Evolutionary conservation across 345 rosid species (phyloP).

Genomic region (Salix brachista): DNA sequence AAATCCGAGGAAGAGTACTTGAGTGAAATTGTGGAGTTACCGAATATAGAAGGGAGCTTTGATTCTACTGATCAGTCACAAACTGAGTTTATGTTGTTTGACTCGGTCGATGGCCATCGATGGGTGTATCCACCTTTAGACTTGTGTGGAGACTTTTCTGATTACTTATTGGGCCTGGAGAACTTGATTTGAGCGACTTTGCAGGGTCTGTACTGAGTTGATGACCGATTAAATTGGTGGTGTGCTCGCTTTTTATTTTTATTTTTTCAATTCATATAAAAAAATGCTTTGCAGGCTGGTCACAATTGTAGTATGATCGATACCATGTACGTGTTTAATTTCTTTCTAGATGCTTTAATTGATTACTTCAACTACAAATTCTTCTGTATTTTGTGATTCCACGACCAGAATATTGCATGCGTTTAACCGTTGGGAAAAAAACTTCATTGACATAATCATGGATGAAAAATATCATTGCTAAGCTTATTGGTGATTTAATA

Average conservation of each 20-base stretch:
- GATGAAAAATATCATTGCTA: too few relatives aligned
- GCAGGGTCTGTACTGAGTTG: conserved; percentile 9
- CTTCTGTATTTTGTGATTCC: not conserved
- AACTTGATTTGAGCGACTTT: conserved; percentile 9
- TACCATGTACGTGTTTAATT: not conserved
- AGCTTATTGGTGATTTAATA: too few relatives aligned
- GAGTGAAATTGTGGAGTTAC: conserved; percentile 24
- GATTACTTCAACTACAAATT: not conserved
- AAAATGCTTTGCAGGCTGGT: not conserved
- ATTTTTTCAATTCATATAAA: not conserved
- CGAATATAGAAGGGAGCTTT: conserved; percentile 24
- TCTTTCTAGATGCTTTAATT: not conserved
- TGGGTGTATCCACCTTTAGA: conserved; percentile 15
- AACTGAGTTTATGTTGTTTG: conserved; percentile 14
- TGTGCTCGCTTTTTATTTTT: too few relatives aligned
- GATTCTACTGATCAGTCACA: not conserved
- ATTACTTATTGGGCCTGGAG: conserved; percentile 16
- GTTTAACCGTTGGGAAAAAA: too few relatives aligned
- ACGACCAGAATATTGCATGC: too few relatives aligned
- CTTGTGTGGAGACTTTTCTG: conserved; percentile 10
- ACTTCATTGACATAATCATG: too few relatives aligned
- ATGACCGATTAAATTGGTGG: not conserved
- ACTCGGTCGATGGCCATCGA: conserved; percentile 17
- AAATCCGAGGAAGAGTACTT: conserved; percentile 20
- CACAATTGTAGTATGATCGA: not conserved